Base-by-base conservation (phyloP, 106 monocot genomes). In the Dendrobium huoshanense region DNA sequence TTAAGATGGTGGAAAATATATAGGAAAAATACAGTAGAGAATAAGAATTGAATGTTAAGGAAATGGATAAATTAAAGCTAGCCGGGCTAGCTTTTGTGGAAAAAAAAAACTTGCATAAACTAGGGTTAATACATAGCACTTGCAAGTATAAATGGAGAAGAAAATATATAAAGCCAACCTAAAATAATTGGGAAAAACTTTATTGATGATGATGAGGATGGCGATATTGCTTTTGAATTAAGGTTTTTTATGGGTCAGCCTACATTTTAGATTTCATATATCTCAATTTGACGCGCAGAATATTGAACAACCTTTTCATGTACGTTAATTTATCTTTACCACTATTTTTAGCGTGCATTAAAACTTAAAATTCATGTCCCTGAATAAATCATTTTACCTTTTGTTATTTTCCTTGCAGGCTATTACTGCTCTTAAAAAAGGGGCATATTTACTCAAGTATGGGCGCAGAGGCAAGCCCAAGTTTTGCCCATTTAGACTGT, bases 401-500 rank as follows among this genome's bases (percentile, higher is more conserved):
- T 16, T 70, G 27, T 82, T 24, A 22, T 77, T 41, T 56, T 72
- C 10, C 75, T 83, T 90, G 55, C 88, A 95, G 95, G 95, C 95
- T 44, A 92, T 95, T 73, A 92, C 90, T 78, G 95, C 95, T 43
- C 95, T 95, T 16, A 95, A 95, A 83, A 95, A 92, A 87, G 95
- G 95, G 77, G 95, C 92, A 80, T 92, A 92, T 82, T 83, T 95
- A 43, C 87, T 95, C 74, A 95, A 95, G 86, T 95, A 95, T 83
- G 95, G 95, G n/a, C 88, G 95, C 24, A 90, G 95, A 86, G 95
- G 95, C 49, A 95, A 95, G 78, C 95, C 95, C 24, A 95, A 95
- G 82, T 95, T 95, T 87, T 95, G 95, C 74, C 95, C 95, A 72
- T 95, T 95, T 67, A 90, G 95, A 47, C 79, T 95, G 41, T 88